Evolutionary conservation across 208 protist genomes (phyloP).

Genomic region (Porcisia deanei): DNA sequence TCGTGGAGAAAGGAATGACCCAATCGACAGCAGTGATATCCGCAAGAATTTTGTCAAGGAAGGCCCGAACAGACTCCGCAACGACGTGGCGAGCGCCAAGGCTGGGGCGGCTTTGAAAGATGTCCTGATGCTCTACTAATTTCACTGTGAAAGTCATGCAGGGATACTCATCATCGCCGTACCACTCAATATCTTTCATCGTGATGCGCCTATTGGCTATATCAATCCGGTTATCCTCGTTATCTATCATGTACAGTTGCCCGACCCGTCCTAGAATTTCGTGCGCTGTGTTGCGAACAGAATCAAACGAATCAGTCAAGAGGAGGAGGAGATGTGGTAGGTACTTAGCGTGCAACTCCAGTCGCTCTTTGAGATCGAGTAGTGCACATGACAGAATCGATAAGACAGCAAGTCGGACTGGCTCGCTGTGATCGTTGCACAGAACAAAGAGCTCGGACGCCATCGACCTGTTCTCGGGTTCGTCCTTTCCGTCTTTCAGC

Average conservation of each 20-base stretch:
- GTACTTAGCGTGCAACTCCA: constrained; percentile 78
- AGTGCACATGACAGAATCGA: constrained; percentile 60
- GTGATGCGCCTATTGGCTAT: constrained; percentile 75
- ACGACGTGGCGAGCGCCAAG: constrained; percentile 84
- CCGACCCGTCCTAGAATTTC: constrained; percentile 62
- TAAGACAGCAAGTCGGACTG: constrained; percentile 61
- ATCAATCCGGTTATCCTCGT: constrained; percentile 90
- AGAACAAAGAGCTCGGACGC: constrained; percentile 68
- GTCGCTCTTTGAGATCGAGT: constrained; percentile 80
- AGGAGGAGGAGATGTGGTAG: constrained; percentile 83
- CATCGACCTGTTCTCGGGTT: constrained; percentile 63
- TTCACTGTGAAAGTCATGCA: constrained; percentile 42
- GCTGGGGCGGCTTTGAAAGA: constrained; percentile 61
- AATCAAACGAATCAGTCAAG: constrained; percentile 66
- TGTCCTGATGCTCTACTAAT: constrained; percentile 22
- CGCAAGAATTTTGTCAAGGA: constrained; percentile 63
- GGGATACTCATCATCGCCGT: constrained; percentile 90
- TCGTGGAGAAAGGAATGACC: constrained; percentile 86
- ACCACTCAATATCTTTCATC: constrained; percentile 93
- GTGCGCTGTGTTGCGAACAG: constrained; percentile 48
- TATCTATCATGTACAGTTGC: constrained; percentile 83
- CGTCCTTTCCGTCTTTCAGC: constrained; percentile 68
- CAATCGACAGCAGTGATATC: constrained; percentile 88
- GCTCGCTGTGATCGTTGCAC: constrained; percentile 82
- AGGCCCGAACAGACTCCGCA: constrained; percentile 64